Base-by-base conservation (phyloP, 352 stramenopile species). In the Globisporangium echinulatum region DNA sequence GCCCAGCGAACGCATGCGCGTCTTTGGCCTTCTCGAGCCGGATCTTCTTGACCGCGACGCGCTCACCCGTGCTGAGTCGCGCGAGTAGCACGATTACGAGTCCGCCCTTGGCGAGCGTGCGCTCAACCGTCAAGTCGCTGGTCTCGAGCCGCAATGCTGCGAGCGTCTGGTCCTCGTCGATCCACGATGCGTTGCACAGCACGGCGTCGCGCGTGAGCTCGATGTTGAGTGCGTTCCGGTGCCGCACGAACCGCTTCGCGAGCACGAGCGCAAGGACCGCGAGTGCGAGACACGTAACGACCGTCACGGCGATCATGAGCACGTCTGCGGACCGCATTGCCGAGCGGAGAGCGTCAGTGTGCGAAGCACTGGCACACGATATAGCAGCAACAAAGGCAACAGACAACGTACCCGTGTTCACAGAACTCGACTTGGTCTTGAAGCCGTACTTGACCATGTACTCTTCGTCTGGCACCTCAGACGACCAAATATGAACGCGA, bases 1-100 rank as follows among this genome's bases (percentile, higher is more conserved):
- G 54, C 0, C 44, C 54, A 19, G 59, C 42, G 25, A 62, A 67
- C 10, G 62, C 50, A 15, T 68, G 15, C 3, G 69, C 55, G 8
- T 69, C 57, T 25, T 63, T 64, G n/a, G 64, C 62, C 40, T 61
- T 68, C 52, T 68, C 57, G n/a, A 69, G 33, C 3, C 58, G 58
- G 17, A 68, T 61, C 37, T 65, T 58, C 56, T 71, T 67, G 54
- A 68, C 49, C 3, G 48, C 63, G 7, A 68, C 61, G 10, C 14
- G 8, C 42, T 65, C 25, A 7, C 15, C 52, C 10, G 55, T 44
- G 7, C 48, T 50, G n/a, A 67, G 54, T 7, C 51, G 61, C 9
- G 53, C 54, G 8, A 66, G 54, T 40, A 56, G 64, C 10, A 71
- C 52, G 33, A 58, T 44, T 3, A 60, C 56, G 19, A 70, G 43